phyloP scores from a whole-genome alignment of 345 rosid species.

The Triadica sebifera region DNA sequence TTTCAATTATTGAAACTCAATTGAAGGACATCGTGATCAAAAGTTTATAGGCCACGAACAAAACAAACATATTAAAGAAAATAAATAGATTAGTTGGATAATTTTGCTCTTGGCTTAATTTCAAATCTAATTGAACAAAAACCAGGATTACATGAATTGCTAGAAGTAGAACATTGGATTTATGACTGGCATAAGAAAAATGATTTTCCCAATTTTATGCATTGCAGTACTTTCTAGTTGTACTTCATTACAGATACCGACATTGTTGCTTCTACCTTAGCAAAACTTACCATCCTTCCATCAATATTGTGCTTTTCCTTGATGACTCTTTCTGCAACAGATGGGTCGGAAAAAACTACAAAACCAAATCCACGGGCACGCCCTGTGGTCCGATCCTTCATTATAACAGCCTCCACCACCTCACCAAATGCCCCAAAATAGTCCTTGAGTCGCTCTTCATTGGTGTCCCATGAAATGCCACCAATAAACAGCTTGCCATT shows the following conservation, averaged over 20 bases:
- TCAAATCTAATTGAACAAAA: conserved; percentile 31
- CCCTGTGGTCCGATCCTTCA: conserved; percentile 97
- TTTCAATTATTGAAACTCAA: too few relatives aligned
- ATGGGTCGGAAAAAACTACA: conserved; percentile 84
- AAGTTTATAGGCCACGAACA: neutral
- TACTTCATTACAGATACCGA: neutral
- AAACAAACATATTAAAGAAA: neutral
- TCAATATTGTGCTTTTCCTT: conserved; percentile 85
- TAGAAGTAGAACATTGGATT: conserved; percentile 36
- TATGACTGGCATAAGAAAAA: neutral
- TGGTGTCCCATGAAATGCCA: conserved; percentile 98
- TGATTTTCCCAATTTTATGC: conserved; percentile 8
- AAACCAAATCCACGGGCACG: conserved; percentile 99
- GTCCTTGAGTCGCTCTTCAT: conserved; percentile 90
- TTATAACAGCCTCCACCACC: conserved; percentile 92
- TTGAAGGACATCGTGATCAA: neutral
- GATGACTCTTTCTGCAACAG: conserved; percentile 85
- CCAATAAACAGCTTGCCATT: conserved; percentile 93
- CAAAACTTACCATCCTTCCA: conserved; percentile 75
- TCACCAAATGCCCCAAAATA: conserved; percentile 85
- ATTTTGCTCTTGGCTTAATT: conserved; percentile 25
- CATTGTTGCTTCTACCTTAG: conserved; percentile 10
- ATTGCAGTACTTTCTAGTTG: neutral
- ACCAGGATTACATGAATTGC: conserved; percentile 30
- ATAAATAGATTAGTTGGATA: neutral